phyloP scores from a whole-genome alignment of 306 rosid genomes.

The Ormosia emarginata region DNA sequence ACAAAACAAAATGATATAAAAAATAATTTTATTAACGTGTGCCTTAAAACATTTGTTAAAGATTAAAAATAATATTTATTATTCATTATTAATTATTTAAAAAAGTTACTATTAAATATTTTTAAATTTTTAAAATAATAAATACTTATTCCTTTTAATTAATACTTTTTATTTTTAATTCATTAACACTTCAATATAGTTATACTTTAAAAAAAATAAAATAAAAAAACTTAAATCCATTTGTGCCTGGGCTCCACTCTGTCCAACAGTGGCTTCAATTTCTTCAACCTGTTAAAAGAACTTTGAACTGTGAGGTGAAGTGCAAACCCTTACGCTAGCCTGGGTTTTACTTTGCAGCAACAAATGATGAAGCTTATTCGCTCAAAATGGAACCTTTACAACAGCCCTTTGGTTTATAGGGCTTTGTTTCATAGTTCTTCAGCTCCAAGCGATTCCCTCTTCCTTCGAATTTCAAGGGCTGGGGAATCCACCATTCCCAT shows the following conservation, averaged over 20 bases:
- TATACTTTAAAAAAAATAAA: too few species aligned
- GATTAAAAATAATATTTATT: too few species aligned
- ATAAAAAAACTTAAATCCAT: neutral
- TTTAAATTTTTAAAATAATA: too few species aligned
- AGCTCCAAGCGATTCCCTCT: constrained; percentile 28
- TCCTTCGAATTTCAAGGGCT: constrained; percentile 31
- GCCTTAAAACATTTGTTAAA: too few species aligned
- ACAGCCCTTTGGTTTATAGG: constrained; percentile 6
- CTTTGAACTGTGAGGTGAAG: too few species aligned
- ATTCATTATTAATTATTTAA: too few species aligned
- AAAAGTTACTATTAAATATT: too few species aligned
- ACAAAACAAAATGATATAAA: too few species aligned
- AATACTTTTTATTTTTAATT: too few species aligned
- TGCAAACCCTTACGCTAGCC: neutral
- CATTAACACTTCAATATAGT: too few species aligned
- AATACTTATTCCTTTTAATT: too few species aligned
- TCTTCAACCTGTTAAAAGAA: neutral
- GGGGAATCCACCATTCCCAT: constrained; percentile 41
- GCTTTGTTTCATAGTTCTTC: constrained; percentile 25
- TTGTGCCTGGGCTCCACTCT: neutral
- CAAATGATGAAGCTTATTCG: constrained; percentile 24
- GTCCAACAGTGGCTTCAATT: neutral
- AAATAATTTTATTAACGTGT: too few species aligned
- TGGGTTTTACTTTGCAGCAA: neutral
- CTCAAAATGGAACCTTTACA: constrained; percentile 33